These are phyloP conservation scores for Vigna hirtella DNA, from an alignment of 306 rosid genomes.

Conservation along the genomic window DNA sequence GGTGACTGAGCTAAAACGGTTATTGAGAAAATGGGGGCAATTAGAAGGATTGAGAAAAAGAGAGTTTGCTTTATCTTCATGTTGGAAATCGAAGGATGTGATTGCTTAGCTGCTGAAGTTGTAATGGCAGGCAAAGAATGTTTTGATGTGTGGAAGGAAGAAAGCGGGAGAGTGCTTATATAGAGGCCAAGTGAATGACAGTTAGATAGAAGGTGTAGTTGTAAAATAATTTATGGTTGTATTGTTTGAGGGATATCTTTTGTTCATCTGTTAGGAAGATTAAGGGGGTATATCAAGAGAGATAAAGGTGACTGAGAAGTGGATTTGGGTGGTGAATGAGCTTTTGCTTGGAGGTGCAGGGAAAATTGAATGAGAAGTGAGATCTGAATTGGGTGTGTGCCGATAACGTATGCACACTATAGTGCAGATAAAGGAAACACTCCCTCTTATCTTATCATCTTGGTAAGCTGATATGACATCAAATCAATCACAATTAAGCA, in stretches of 20 bases:
- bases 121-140: background rate
- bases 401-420: background rate
- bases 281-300: conserved; percentile 45
- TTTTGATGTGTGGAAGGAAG: conserved; percentile 41
- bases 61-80: conserved; percentile 46
- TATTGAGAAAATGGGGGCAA: conserved; percentile 35
- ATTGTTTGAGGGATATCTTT: conserved; percentile 35
- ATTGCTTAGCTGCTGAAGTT: background rate
- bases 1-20: conserved; percentile 53
- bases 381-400: conserved; percentile 36
- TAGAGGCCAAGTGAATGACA: conserved; percentile 37
- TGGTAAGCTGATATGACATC: background rate
- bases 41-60: conserved; percentile 41
- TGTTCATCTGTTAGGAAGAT: conserved; percentile 28
- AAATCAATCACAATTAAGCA: background rate
- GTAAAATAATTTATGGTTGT: conserved; percentile 35
- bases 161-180: conserved; percentile 38
- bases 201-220: conserved; percentile 50
- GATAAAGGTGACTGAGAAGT: conserved; percentile 40
- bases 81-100: conserved; percentile 1
- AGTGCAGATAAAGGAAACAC: background rate
- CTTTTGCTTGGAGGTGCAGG: conserved; percentile 45
- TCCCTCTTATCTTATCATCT: background rate
- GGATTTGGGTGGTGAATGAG: conserved; percentile 37
- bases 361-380: conserved; percentile 41